Evolutionary conservation across 768 basidiomycete species (phyloP).

Genomic region (Suillus fuscotomentosus): DNA sequence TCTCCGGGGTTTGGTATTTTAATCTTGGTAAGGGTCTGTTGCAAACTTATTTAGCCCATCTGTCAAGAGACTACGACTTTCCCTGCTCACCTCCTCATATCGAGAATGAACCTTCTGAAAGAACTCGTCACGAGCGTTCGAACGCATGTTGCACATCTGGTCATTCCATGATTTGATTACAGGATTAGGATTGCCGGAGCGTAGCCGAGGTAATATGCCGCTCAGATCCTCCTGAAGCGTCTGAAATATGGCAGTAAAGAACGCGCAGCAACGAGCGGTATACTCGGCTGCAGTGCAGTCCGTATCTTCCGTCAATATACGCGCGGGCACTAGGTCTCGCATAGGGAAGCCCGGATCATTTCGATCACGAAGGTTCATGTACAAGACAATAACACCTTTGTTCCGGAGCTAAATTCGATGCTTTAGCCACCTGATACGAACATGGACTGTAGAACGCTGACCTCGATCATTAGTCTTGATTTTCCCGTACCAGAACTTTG

Average conservation of each 20-base stretch:
- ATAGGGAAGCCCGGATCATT: constrained; percentile 12
- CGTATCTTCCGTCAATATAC: constrained; percentile 11
- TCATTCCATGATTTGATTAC: background rate
- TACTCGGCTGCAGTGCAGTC: background rate
- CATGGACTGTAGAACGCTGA: background rate
- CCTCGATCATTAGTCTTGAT: constrained; percentile 15
- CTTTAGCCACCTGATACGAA: background rate
- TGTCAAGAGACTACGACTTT: background rate
- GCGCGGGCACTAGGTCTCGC: constrained; percentile 14
- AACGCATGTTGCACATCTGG: background rate
- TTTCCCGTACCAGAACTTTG: constrained; percentile 23
- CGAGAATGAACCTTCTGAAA: background rate
- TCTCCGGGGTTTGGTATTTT: background rate
- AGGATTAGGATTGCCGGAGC: background rate
- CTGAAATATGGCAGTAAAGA: constrained; percentile 17
- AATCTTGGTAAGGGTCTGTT: background rate
- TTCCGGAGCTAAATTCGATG: constrained; percentile 5
- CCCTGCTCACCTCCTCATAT: background rate
- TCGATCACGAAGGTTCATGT: constrained; percentile 13
- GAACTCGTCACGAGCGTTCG: background rate
- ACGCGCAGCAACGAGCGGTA: constrained; percentile 5
- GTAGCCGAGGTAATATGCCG: background rate
- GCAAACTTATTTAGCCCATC: background rate
- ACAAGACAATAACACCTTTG: constrained; percentile 16
- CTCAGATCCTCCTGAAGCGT: constrained; percentile 1